These are phyloP conservation scores for Pyrenochaeta sp. DNA, from an alignment of 2,329 filamentous ascomycete species.

Conservation along the genomic window DNA sequence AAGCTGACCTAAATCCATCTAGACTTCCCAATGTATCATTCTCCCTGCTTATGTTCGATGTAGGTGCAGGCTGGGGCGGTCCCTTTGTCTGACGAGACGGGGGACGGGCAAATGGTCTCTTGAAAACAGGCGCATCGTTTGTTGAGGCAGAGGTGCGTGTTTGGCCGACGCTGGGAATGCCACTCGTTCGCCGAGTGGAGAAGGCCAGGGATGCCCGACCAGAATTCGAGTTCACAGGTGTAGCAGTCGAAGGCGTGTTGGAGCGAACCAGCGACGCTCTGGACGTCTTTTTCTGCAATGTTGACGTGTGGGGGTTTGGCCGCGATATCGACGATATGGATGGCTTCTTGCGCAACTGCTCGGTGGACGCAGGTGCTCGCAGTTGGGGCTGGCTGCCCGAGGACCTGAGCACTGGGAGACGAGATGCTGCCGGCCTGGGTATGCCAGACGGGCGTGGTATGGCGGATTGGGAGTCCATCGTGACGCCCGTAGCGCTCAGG, in stretches of 20 bases:
- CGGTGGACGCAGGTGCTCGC: slow-evolving; percentile 55
- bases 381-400: slow-evolving; percentile 52
- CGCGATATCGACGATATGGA: slow-evolving; percentile 38
- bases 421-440: slow-evolving; percentile 59
- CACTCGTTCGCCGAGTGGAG: slow-evolving; percentile 31
- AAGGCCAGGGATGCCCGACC: slow-evolving; percentile 35
- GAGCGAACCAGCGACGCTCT: slow-evolving; percentile 38
- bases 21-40: slow-evolving; percentile 55
- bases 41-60: slow-evolving; percentile 25
- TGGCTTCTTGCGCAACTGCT: slow-evolving; percentile 50
- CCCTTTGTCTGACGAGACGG: slow-evolving; percentile 43
- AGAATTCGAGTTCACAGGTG: slow-evolving; percentile 23
- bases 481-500: slow-evolving; percentile 22
- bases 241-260: slow-evolving; percentile 26
- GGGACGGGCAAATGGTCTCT: slow-evolving; percentile 47
- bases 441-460: slow-evolving; percentile 49
- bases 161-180: slow-evolving; percentile 27
- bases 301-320: slow-evolving; percentile 17
- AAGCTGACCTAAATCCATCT: slow-evolving; percentile 54
- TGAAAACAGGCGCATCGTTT: slow-evolving; percentile 44
- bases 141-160: slow-evolving; percentile 17
- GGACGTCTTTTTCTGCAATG: slow-evolving; percentile 45
- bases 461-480: slow-evolving; percentile 46
- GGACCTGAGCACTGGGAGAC: slow-evolving; percentile 59
- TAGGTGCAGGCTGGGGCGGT: slow-evolving; percentile 21